Base-by-base conservation (phyloP, 169 alveolate genomes). In the Cryptosporidium felis region DNA sequence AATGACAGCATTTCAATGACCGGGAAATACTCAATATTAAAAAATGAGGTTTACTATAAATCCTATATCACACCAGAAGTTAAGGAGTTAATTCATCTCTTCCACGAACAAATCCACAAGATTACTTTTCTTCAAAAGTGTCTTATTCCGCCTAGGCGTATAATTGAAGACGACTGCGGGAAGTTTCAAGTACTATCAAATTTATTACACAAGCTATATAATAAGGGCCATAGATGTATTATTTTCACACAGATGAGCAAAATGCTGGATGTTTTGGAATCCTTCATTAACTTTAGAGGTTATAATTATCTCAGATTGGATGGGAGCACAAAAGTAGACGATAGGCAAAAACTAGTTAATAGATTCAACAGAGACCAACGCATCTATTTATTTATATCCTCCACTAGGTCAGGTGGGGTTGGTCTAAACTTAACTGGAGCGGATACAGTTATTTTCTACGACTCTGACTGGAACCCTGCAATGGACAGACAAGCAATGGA, bases 391-490 rank as follows among this genome's bases (percentile, higher is more conserved):
- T 98, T 98, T 88, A 98, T 98, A 9, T 96, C 99, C 1, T 96
- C 99, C 8, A 98, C 99, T 12, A 93, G 99, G 45, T 94, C 98
- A 41, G 99, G 99, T 14, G 99, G 99, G 34, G 96, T 98, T 26
- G 99, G 99, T 1, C 88, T 98, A 12, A 98, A 98, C 88, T 91
- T 98, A 47, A 98, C 99, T 1, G 99, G 99, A 10, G 99, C 99
- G 1, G 99, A 98, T 90, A 94, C 98, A 1, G 99, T 98, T 10
- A 96, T 98, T 61, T 97, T 98, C 90, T 98, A 97, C 91, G 99
- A 98, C 81, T 96, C 99, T 0, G 99, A 96, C 90, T 98, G 99
- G 99, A 98, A 98, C 88, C 99, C 99, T 5, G 99, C 99, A 5
- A 97, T 98, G 98, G 99, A 98, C 90, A 93, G 97, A 67, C 98